phyloP scores from a whole-genome alignment of 495 filamentous ascomycete genomes.

The Penicillium diatomitis region DNA sequence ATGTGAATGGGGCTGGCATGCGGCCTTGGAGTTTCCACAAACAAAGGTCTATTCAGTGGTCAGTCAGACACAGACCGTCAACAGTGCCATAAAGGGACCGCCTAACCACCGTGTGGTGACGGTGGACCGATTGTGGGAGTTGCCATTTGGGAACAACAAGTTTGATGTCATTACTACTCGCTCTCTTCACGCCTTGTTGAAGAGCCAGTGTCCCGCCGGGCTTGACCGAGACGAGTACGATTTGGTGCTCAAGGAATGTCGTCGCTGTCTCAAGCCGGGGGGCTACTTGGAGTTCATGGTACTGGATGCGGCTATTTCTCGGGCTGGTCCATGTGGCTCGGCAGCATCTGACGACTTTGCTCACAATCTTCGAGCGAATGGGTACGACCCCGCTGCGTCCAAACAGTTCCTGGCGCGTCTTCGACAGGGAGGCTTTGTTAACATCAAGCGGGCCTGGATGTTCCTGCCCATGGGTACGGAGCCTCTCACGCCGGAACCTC shows the following conservation, averaged over 20 bases:
- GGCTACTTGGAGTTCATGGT: slow-evolving; percentile 86
- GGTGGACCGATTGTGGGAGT: slow-evolving; percentile 61
- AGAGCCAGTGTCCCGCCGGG: slow-evolving; percentile 44
- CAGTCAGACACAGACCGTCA: slow-evolving; percentile 58
- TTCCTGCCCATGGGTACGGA: slow-evolving; percentile 78
- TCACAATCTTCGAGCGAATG: slow-evolving; percentile 74
- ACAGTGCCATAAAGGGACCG: slow-evolving; percentile 67
- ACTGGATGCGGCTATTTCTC: slow-evolving; percentile 81
- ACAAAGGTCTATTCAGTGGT: slow-evolving; percentile 80
- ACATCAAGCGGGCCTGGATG: slow-evolving; percentile 80
- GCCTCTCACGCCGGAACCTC: slow-evolving; percentile 31
- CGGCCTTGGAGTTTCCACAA: slow-evolving; percentile 73
- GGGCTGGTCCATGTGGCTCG: slow-evolving; percentile 64
- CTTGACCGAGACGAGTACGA: slow-evolving; percentile 77
- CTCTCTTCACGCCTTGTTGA: slow-evolving; percentile 74
- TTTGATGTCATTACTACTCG: slow-evolving; percentile 91
- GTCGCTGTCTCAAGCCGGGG: slow-evolving; percentile 84
- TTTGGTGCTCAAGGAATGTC: slow-evolving; percentile 71
- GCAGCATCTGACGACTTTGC: slow-evolving; percentile 84
- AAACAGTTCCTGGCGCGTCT: slow-evolving; percentile 68
- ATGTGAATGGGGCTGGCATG: slow-evolving; percentile 94
- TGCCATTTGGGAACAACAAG: slow-evolving; percentile 80
- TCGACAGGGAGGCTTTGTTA: slow-evolving; percentile 61
- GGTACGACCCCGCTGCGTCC: slow-evolving; percentile 80
- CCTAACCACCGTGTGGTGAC: slow-evolving; percentile 76